phyloP scores from a whole-genome alignment of 306 rosid genomes.

The Alnus glutinosa region DNA sequence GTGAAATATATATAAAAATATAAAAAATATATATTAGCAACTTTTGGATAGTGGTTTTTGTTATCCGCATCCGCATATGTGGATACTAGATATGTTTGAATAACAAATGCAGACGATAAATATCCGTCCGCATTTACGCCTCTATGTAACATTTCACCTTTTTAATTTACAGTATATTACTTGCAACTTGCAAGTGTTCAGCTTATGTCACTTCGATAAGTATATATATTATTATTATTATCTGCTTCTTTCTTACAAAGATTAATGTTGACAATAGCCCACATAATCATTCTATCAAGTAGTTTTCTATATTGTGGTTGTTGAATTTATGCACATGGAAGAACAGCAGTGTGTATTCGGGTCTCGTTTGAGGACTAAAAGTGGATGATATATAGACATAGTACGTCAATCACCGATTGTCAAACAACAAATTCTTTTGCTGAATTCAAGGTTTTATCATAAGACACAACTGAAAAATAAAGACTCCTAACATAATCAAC shows the following conservation, averaged over 20 bases:
- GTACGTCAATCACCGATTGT: neutral
- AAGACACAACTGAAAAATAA: neutral
- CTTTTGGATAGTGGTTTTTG: no score
- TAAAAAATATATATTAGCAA: no score
- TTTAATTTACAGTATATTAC: neutral
- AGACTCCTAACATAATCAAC: no score
- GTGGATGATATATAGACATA: neutral
- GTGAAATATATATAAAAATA: no score
- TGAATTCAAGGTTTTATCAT: constrained; percentile 14
- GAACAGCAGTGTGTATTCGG: neutral
- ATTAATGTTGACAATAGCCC: neutral
- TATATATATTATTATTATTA: neutral
- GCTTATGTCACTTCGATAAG: neutral
- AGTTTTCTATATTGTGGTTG: neutral
- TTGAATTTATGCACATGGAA: neutral
- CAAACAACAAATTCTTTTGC: constrained; percentile 9
- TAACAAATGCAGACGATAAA: no score
- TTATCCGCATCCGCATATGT: no score
- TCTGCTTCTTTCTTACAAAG: neutral
- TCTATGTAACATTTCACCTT: no score
- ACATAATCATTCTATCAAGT: neutral
- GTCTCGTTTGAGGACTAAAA: neutral
- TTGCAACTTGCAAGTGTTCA: neutral
- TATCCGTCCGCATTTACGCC: no score
- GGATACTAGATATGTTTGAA: no score